A percentile compares a stretch with the other conserved stretches of the same genome.
Evolutionary conservation across 2,329 filamentous ascomycete species (phyloP).

Genomic region (Nectriaceae sp.): DNA sequence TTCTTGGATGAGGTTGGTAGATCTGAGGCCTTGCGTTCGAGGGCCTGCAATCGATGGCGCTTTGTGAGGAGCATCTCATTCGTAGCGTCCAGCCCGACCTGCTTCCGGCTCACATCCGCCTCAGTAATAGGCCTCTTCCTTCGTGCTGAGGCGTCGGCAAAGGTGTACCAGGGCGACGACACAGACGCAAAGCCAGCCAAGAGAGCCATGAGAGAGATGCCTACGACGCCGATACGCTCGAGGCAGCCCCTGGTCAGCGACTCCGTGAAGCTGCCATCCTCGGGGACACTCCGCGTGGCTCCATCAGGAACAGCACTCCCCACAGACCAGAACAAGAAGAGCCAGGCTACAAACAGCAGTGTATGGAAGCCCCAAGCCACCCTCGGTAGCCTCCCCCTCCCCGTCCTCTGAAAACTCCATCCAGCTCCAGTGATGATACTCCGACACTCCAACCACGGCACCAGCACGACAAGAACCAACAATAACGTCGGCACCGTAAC

Average conservation of each 20-base stretch:
- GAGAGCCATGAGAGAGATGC: constrained; percentile 82
- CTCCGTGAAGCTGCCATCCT: constrained; percentile 35
- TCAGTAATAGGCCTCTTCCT: constrained; percentile 65
- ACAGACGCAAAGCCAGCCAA: constrained; percentile 91
- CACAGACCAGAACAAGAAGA: constrained; percentile 75
- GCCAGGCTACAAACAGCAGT: constrained; percentile 66
- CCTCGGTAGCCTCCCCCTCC: constrained; percentile 57
- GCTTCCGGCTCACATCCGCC: constrained; percentile 73
- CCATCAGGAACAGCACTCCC: constrained; percentile 61
- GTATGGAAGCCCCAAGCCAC: constrained; percentile 66
- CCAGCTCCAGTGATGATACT: constrained; percentile 60
- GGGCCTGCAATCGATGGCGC: constrained; percentile 67
- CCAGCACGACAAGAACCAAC: constrained; percentile 70
- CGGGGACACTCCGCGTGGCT: constrained; percentile 27
- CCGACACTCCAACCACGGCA: constrained; percentile 79
- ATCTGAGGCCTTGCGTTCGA: constrained; percentile 63
- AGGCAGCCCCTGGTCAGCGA: constrained; percentile 56
- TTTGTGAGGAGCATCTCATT: constrained; percentile 79
- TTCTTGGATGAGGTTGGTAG: constrained; percentile 25
- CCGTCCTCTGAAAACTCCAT: constrained; percentile 61
- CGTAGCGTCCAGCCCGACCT: constrained; percentile 76
- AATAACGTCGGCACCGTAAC: constrained; percentile 71
- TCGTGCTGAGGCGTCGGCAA: constrained; percentile 60
- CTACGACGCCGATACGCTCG: constrained; percentile 78
- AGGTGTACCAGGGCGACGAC: constrained; percentile 82